Evolutionary conservation across 768 basidiomycete genomes (phyloP).

Genomic region (Porpolomopsis calyptriformis): DNA sequence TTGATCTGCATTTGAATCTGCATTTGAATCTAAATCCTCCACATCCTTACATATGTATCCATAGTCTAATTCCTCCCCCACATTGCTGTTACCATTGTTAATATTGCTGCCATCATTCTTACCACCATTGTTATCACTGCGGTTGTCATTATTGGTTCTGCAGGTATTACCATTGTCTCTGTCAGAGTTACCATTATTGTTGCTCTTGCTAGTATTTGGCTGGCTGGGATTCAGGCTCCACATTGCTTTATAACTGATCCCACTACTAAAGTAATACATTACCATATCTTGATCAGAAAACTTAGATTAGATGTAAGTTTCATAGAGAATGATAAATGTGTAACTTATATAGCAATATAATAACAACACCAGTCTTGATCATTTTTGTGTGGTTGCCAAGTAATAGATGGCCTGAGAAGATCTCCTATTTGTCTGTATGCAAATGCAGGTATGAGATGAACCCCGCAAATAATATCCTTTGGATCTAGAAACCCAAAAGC

Average conservation of each 20-base stretch:
- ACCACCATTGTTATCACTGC: background rate
- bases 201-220: background rate
- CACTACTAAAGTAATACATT: slow-evolving; percentile 21
- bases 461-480: slow-evolving; percentile 7
- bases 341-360: slow-evolving; percentile 28
- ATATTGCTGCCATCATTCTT: background rate
- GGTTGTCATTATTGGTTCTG: background rate
- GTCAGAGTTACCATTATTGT: no score
- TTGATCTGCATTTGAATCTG: background rate
- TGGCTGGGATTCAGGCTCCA: no score
- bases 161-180: background rate
- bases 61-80: background rate
- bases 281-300: slow-evolving; percentile 32
- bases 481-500: slow-evolving; percentile 4
- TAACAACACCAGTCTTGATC: slow-evolving; percentile 21
- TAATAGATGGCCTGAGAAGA: slow-evolving; percentile 3
- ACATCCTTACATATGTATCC: background rate
- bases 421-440: slow-evolving; percentile 3
- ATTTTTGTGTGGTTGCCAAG: background rate
- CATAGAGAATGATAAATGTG: background rate
- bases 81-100: background rate
- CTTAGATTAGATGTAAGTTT: slow-evolving; percentile 12
- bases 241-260: slow-evolving; percentile 17
- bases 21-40: no score
- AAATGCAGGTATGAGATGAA: slow-evolving; percentile 12